phyloP scores from a whole-genome alignment of 2,329 filamentous ascomycete genomes.

The Madurella mycetomatis region DNA sequence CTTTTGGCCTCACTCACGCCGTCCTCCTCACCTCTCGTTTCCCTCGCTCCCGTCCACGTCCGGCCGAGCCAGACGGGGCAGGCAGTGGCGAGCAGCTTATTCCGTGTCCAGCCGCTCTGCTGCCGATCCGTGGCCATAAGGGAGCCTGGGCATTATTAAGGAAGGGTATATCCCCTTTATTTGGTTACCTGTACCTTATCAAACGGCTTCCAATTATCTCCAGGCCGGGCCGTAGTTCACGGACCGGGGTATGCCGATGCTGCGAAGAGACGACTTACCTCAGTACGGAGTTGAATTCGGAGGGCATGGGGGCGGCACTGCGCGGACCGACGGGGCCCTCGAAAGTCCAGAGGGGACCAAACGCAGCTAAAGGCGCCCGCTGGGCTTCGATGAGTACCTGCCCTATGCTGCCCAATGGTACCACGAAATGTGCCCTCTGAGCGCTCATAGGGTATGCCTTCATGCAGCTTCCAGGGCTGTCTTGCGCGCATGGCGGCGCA shows the following conservation, averaged over 20 bases:
- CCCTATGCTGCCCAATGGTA: conserved; percentile 34
- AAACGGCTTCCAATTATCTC: no score
- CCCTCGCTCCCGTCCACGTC: conserved; percentile 1
- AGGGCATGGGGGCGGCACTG: not conserved
- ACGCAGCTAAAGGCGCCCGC: conserved; percentile 11
- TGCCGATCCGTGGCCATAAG: conserved; percentile 5
- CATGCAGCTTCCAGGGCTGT: conserved; percentile 38
- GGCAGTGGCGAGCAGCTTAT: conserved; percentile 10
- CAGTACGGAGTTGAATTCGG: no score
- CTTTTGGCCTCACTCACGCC: conserved; percentile 7
- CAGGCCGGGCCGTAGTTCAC: no score
- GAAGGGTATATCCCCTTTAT: not conserved
- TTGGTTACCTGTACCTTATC: not conserved
- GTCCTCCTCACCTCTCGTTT: conserved; percentile 7
- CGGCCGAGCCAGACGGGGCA: conserved; percentile 8
- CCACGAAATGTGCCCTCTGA: conserved; percentile 29
- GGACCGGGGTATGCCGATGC: no score
- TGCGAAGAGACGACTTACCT: no score
- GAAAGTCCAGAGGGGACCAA: not conserved
- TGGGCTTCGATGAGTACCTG: conserved; percentile 9
- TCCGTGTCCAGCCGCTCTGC: conserved; percentile 7
- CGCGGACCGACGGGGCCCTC: not conserved
- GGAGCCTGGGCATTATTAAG: not conserved
- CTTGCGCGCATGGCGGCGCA: conserved; percentile 44
- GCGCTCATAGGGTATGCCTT: conserved; percentile 38